Evolutionary conservation across 345 rosid species (phyloP), one percentile per base, ranked within the genome.

Genomic region (Pseudoturritis turrita): DNA sequence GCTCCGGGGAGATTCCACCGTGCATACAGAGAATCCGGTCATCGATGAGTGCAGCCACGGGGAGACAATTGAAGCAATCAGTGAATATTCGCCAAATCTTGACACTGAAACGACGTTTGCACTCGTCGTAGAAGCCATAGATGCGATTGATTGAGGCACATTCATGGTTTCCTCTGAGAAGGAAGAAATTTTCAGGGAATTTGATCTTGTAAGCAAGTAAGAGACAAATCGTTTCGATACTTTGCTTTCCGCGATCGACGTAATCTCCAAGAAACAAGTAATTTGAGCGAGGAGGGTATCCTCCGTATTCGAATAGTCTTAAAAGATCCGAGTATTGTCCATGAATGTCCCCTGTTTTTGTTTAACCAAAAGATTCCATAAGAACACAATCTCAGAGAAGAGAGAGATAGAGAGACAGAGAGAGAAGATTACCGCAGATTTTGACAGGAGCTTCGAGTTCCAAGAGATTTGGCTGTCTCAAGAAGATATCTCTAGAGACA

Each of bases 251-350:
- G 3, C 97, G 90, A 74, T 93, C 97, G 2, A 92, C 96, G 57
- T 90, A 90, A 43, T 92, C 96, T 70, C 98, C 96, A 77, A 92
- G 81, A 73, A 92, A 92, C 68, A 92, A 81, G 86, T 90, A 92
- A 81, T 85, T 92, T 23, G 96, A 80, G 19, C 74, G 78, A 67
- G 96, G 98, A 73, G 96, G 96, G 59, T 87, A 79, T 13, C 93
- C 96, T 1, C 96, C 91, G 26, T 82, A 79, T 67, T 92, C 98
- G 69, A 92, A 90, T 47, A 90, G 85, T 87, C 87, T 88, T 46
- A 92, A 79, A n/a, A 92, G 92, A 79, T 92, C 98, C n/a, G 82
- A 72, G 75, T 92, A 92, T 77, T 92, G 98, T 50, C 98, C 96
- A 68, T 90, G 98, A 70, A 92, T 81, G 62, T 92, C 98, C 64